phyloP scores from a whole-genome alignment of 805 yeast species.

The Kluyveromyces dobzhanskii region DNA sequence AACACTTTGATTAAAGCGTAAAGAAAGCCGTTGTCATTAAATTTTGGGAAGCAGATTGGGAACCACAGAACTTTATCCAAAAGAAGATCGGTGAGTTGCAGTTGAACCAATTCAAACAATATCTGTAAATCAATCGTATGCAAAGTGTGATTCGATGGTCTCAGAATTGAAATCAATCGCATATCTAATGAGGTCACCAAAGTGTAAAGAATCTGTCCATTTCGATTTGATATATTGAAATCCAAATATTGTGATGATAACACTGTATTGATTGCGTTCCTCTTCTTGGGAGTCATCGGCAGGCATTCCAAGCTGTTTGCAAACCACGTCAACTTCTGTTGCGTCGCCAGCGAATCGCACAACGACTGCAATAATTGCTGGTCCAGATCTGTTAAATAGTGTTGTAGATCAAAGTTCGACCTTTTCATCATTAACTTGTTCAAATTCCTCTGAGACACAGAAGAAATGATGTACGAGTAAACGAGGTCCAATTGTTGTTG shows the following conservation, averaged over 20 bases:
- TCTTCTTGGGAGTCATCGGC: constrained; percentile 45
- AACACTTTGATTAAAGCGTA: constrained; percentile 69
- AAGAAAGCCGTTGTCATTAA: constrained; percentile 80
- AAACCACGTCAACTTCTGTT: constrained; percentile 42
- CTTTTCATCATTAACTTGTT: constrained; percentile 57
- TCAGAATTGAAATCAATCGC: constrained; percentile 55
- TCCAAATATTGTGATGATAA: constrained; percentile 19
- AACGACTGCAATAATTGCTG: constrained; percentile 60
- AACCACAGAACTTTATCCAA: constrained; percentile 77
- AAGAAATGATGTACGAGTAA: constrained; percentile 72
- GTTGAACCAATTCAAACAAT: constrained; percentile 61
- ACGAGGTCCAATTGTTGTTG: constrained; percentile 60
- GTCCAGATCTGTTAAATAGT: constrained; percentile 67
- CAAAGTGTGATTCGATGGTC: constrained; percentile 71
- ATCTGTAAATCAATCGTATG: constrained; percentile 77
- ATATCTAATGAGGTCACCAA: constrained; percentile 56
- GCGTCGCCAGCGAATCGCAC: constrained; percentile 42
- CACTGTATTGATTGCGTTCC: constrained; percentile 40
- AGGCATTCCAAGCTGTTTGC: constrained; percentile 61
- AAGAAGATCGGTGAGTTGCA: constrained; percentile 26
- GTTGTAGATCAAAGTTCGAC: constrained; percentile 75
- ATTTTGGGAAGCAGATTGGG: constrained; percentile 86
- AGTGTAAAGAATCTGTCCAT: constrained; percentile 63
- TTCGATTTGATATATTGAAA: constrained; percentile 22
- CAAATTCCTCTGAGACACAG: constrained; percentile 74